A percentile compares a stretch with the other conserved stretches of the same genome.
Evolutionary conservation across 306 rosid genomes (phyloP).

Genomic region (Ziziphus jujuba): DNA sequence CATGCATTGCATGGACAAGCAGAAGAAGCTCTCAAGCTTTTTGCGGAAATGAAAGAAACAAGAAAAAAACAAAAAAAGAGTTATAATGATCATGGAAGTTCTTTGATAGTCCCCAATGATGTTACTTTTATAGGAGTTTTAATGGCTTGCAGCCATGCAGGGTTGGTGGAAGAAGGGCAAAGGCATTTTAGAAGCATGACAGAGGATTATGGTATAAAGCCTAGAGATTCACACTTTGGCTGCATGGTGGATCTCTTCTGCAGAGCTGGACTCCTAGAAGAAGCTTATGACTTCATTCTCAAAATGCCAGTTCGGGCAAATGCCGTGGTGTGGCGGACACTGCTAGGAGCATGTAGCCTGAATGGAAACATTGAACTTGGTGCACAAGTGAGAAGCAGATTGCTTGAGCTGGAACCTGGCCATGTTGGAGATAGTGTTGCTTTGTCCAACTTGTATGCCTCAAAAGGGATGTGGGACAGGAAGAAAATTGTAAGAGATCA

Average conservation of each 20-base stretch:
- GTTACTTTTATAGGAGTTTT: slow-evolving; percentile 64
- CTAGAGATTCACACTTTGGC: slow-evolving; percentile 58
- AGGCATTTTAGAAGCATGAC: slow-evolving; percentile 53
- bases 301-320: slow-evolving; percentile 38
- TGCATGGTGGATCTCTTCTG: slow-evolving; percentile 74
- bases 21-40: slow-evolving; percentile 37
- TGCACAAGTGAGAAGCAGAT: slow-evolving; percentile 31
- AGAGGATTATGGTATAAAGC: slow-evolving; percentile 41
- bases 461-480: slow-evolving; percentile 57
- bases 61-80: slow-evolving; percentile 13
- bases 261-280: slow-evolving; percentile 46
- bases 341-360: slow-evolving; percentile 56
- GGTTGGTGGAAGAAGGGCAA: slow-evolving; percentile 65
- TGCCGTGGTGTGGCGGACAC: slow-evolving; percentile 57
- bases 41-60: slow-evolving; percentile 24
- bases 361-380: slow-evolving; percentile 48
- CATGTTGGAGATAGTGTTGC: slow-evolving; percentile 56
- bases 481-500: slow-evolving; percentile 45
- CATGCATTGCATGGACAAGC: slow-evolving; percentile 63
- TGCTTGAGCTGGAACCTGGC: slow-evolving; percentile 48
- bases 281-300: slow-evolving; percentile 48
- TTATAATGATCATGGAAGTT: slow-evolving; percentile 4
- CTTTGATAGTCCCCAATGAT: slow-evolving; percentile 35
- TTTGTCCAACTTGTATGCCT: slow-evolving; percentile 60
- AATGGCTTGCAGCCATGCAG: slow-evolving; percentile 75